A percentile compares a stretch with the other conserved stretches of the same genome.
Conservation (phyloP, 2,329 filamentous ascomycete genomes). For the Akanthomyces lecanii region DNA sequence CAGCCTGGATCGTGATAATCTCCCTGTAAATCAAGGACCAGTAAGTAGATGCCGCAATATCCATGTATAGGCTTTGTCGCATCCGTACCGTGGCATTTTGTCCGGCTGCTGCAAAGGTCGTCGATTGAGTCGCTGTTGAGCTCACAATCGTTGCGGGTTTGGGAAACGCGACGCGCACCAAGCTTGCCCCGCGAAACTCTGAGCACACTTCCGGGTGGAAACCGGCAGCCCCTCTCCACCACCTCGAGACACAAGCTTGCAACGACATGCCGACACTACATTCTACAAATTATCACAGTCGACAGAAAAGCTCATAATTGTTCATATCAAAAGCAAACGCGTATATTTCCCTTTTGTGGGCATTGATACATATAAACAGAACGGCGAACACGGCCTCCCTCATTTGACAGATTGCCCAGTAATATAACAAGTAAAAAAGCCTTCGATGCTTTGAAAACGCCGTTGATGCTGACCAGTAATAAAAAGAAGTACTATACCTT, state of each 20-base stretch:
- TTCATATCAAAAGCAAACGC: neutral
- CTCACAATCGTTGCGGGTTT: conserved; percentile 2
- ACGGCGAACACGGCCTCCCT: conserved; percentile 1
- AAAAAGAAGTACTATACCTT: conserved; percentile 18
- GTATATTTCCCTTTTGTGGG: conserved; percentile 3
- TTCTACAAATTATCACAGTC: neutral
- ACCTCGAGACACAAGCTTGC: neutral
- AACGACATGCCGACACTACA: neutral
- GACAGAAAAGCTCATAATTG: neutral
- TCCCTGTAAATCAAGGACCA: conserved; percentile 55
- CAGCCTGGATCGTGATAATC: conserved; percentile 98
- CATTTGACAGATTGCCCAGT: conserved; percentile 11
- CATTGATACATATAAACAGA: conserved; percentile 11
- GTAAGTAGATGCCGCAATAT: neutral
- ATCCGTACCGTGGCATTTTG: conserved; percentile 27
- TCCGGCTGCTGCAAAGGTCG: neutral
- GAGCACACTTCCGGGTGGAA: neutral
- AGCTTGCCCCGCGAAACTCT: conserved; percentile 11
- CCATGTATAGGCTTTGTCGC: neutral
- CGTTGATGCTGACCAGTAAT: conserved; percentile 16
- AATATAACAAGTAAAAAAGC: conserved; percentile 12
- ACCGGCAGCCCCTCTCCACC: neutral
- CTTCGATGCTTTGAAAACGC: conserved; percentile 17
- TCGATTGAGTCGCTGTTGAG: neutral
- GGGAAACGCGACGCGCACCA: conserved; percentile 13